phyloP scores from a whole-genome alignment of 23 red algal genomes.

The Gracilaria domingensis region DNA sequence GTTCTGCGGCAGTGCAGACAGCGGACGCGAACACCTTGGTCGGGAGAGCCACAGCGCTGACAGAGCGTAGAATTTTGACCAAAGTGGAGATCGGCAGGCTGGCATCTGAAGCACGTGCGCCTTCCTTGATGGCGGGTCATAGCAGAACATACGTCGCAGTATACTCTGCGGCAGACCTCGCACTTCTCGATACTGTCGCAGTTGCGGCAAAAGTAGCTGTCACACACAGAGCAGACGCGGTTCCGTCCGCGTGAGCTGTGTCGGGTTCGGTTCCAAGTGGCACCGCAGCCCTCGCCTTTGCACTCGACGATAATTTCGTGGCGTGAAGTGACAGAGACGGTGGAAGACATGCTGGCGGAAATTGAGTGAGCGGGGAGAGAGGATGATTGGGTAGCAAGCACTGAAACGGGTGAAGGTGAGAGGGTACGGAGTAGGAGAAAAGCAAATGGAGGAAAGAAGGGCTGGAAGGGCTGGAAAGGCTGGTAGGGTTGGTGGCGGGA shows the following conservation, averaged over 20 bases:
- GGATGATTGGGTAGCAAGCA: neutral
- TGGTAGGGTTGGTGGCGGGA: neutral
- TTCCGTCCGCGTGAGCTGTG: conserved; percentile 13
- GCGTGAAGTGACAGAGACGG: conserved; percentile 13
- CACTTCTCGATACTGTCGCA: conserved; percentile 9
- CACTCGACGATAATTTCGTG: conserved; percentile 31
- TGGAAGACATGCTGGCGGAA: neutral
- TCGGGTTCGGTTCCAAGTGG: neutral
- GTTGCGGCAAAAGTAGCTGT: neutral
- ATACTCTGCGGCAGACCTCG: conserved; percentile 2
- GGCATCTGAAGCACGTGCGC: conserved; percentile 20
- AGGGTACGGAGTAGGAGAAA: neutral
- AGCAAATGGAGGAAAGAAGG: neutral
- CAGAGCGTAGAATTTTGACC: neutral
- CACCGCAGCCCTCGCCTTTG: neutral
- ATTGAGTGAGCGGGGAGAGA: neutral
- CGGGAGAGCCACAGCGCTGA: neutral
- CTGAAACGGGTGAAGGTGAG: conserved; percentile 14
- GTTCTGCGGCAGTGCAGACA: conserved; percentile 5
- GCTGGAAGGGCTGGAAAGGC: too few relatives aligned
- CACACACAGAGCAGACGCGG: neutral
- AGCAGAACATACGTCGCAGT: conserved; percentile 11
- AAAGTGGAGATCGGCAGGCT: neutral
- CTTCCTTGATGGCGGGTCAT: conserved; percentile 1
- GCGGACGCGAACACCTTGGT: neutral